phyloP scores from a whole-genome alignment of 306 rosid species.

The Vigna hirtella region DNA sequence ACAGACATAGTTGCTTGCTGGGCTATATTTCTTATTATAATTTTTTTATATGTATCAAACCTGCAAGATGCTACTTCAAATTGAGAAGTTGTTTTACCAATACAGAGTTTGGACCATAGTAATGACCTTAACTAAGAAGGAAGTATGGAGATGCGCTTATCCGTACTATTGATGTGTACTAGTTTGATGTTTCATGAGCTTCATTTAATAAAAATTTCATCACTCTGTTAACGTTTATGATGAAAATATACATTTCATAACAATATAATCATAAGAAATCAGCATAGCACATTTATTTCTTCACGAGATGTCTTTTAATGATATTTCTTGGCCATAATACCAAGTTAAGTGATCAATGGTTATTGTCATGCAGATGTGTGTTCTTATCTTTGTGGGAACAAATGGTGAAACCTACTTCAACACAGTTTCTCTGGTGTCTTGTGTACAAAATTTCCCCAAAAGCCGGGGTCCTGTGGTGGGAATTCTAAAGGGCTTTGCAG shows the following conservation, averaged over 20 bases:
- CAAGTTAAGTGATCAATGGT: constrained; percentile 41
- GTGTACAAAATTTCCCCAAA: constrained; percentile 95
- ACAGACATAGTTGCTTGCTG: neutral
- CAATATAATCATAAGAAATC: constrained; percentile 34
- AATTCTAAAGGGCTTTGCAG: constrained; percentile 93
- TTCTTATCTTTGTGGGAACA: constrained; percentile 86
- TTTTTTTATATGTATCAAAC: neutral
- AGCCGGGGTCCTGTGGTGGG: constrained; percentile 96
- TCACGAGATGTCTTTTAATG: constrained; percentile 25
- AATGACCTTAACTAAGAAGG: constrained; percentile 6
- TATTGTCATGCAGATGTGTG: constrained; percentile 78
- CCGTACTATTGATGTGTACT: neutral
- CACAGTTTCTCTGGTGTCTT: constrained; percentile 85
- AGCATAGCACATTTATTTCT: neutral
- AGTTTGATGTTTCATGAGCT: neutral
- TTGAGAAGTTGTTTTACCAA: constrained; percentile 12
- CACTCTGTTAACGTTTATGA: neutral
- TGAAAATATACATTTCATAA: constrained; percentile 21
- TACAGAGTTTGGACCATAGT: neutral
- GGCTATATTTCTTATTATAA: neutral
- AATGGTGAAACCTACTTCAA: constrained; percentile 98
- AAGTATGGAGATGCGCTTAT: neutral
- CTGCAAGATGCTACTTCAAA: constrained; percentile 18
- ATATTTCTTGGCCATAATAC: constrained; percentile 18
- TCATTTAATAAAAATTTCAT: constrained; percentile 9